Evolutionary conservation across 2,329 filamentous ascomycete species (phyloP).

Genomic region (Aureobasidium sp.): DNA sequence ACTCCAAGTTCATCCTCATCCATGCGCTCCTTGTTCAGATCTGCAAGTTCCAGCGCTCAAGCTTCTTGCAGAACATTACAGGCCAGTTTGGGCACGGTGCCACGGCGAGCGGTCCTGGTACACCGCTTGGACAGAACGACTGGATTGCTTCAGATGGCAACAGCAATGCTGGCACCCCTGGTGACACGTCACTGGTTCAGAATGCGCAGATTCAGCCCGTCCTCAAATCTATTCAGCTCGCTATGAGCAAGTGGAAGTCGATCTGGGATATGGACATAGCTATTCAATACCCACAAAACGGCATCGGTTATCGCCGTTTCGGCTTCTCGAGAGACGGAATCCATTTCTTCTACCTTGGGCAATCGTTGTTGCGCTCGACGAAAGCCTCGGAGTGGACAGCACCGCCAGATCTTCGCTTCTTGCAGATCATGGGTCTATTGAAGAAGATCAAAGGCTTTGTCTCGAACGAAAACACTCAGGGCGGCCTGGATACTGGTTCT

Average conservation of each 20-base stretch:
- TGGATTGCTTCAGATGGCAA: constrained; percentile 43
- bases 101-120: constrained; percentile 39
- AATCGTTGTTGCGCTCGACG: constrained; percentile 51
- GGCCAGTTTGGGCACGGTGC: constrained; percentile 16
- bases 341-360: constrained; percentile 65
- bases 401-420: constrained; percentile 49
- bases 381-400: constrained; percentile 41
- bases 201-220: constrained; percentile 41
- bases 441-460: constrained; percentile 54
- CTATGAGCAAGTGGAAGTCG: constrained; percentile 63
- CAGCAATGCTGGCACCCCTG: constrained; percentile 23
- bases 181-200: constrained; percentile 35
- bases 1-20: constrained; percentile 65
- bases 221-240: constrained; percentile 38
- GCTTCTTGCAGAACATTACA: constrained; percentile 14
- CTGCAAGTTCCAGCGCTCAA: constrained; percentile 40
- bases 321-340: constrained; percentile 65
- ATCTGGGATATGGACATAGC: constrained; percentile 63
- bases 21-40: constrained; percentile 60
- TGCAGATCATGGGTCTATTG: constrained; percentile 50
- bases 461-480: constrained; percentile 51
- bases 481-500: constrained; percentile 59
- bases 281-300: constrained; percentile 52
- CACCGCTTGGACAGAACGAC: constrained; percentile 50
- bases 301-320: constrained; percentile 48